Base-by-base conservation (phyloP, 768 basidiomycete species). In the Fibroporia radiculosa region DNA sequence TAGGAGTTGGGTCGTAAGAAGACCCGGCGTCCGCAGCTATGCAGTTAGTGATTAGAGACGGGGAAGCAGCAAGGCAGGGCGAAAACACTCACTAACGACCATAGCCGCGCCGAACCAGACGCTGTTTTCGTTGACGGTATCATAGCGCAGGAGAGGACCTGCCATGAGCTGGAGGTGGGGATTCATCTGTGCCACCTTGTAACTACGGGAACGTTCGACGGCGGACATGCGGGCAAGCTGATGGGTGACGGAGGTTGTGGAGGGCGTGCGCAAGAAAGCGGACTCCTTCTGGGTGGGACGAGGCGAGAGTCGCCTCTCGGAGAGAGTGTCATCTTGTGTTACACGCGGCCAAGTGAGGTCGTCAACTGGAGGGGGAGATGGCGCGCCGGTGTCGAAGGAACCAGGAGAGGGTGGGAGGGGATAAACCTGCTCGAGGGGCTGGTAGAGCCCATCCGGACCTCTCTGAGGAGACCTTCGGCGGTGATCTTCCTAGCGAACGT, bases 81-180 rank as follows among this genome's bases (percentile, higher is more conserved):
- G 14, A 23, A 14, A 42, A 33, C 40, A 84, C 84, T 65, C 51
- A 86, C 84, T 90, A 52, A 98, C 91, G 45, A 97, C 74, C 63
- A 99, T 66, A 10, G 80, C 89, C 11, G 85, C 88, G 6, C 93
- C 95, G 49, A 82, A 75, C 90, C 92, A 99, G 27, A 92, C 67
- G 14, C 81, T 78, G 19, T 77, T 68, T 48, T 80, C 69, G 52
- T 88, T 82, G 20, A 88, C 76, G 0, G 92, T 98, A 58, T 97
- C 93, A 57, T 91, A 97, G 32, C 86, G 80, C 49, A 97, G 65
- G 14, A 97, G 68, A 18, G 92, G 92, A 0, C 93, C 92, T 45
- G 86, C 89, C 90, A 95, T 93, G 56, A 93, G 77, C 72, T 86
- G 83, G 22, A 96, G 72, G 62, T 85, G 76, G 7, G 92, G 92